Evolutionary conservation across 441 rosid genomes (phyloP).

Genomic region (Capsella rubella): DNA sequence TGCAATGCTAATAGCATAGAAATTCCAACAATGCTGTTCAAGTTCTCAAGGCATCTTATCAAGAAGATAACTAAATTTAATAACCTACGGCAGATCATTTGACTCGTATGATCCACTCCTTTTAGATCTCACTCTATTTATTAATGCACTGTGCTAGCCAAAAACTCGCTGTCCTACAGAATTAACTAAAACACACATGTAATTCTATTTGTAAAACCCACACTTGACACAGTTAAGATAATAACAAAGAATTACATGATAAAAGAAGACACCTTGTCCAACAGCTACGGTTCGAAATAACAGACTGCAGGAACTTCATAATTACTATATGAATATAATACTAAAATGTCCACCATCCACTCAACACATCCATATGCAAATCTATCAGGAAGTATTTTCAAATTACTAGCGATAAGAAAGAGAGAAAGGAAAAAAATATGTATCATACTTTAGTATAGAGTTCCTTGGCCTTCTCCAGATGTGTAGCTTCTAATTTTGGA

Average conservation of each 20-base stretch:
- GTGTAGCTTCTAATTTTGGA: slow-evolving; percentile 99
- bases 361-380: background rate
- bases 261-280: no score
- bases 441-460: slow-evolving; percentile 83
- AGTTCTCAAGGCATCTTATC: slow-evolving; percentile 8
- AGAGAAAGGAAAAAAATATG: slow-evolving; percentile 34
- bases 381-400: slow-evolving; percentile 18
- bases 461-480: slow-evolving; percentile 99
- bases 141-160: slow-evolving; percentile 7
- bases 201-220: background rate
- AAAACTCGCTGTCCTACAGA: background rate
- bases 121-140: slow-evolving; percentile 6
- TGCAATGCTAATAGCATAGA: background rate
- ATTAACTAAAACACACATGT: background rate
- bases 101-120: background rate
- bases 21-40: background rate
- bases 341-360: slow-evolving; percentile 17
- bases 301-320: background rate
- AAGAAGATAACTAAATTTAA: background rate
- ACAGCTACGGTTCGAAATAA: no score
- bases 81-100: background rate
- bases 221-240: background rate
- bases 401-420: slow-evolving; percentile 21
- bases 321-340: background rate
- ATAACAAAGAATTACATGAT: background rate